Conservation (phyloP, 176 grass and related monocot species). For the Eremochloa ophiuroides region DNA sequence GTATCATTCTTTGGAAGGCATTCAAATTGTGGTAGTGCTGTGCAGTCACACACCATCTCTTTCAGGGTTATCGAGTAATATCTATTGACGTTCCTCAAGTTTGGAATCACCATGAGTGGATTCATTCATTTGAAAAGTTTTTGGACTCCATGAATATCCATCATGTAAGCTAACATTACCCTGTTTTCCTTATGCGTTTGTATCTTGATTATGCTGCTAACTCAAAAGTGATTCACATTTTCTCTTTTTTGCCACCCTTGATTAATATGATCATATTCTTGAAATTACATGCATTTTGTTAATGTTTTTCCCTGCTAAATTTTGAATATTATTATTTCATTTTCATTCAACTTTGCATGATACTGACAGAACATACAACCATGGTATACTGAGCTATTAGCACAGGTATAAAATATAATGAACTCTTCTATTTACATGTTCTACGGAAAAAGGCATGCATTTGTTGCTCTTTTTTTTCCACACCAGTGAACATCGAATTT, state of each 20-base stretch:
- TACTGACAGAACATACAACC: background rate
- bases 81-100: constrained; percentile 89
- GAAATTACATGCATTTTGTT: constrained; percentile 2
- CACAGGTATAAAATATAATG: background rate
- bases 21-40: background rate
- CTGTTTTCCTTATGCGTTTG: background rate
- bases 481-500: no score
- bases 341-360: background rate
- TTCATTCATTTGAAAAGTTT: constrained; percentile 95
- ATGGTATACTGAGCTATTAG: background rate
- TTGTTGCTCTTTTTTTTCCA: no score
- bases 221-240: background rate
- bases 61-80: constrained; percentile 93
- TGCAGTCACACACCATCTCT: background rate
- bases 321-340: background rate
- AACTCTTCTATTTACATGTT: background rate
- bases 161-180: constrained; percentile 59
- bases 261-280: background rate
- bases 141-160: constrained; percentile 87
- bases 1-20: background rate
- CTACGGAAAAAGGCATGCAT: background rate
- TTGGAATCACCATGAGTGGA: constrained; percentile 93
- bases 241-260: background rate
- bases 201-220: background rate
- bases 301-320: background rate